These are phyloP conservation scores for Stemphylium lycopersici DNA, from an alignment of 2,329 filamentous ascomycete species.

Conservation along the genomic window DNA sequence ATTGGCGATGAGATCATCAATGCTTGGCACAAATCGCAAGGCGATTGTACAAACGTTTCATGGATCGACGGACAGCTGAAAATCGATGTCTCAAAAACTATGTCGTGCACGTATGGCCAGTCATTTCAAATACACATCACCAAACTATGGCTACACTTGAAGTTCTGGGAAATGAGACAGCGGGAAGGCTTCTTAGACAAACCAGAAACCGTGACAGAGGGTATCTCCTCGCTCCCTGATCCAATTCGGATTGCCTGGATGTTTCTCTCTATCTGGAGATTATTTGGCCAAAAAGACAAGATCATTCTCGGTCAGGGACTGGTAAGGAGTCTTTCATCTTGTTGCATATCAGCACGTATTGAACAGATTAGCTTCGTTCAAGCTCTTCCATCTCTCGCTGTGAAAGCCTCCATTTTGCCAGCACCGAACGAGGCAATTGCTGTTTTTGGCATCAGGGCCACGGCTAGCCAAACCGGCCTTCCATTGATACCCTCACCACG, in stretches of 20 bases:
- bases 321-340: constrained; percentile 59
- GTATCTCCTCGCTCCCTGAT: too few species aligned
- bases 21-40: too few species aligned
- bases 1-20: too few species aligned
- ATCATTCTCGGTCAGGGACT: constrained; percentile 64
- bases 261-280: too few species aligned
- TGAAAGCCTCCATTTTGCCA: constrained; percentile 30
- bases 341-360: constrained; percentile 16
- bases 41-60: too few species aligned
- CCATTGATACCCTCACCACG: constrained; percentile 8
- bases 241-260: too few species aligned
- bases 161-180: constrained; percentile 71
- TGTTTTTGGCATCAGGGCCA: constrained; percentile 33
- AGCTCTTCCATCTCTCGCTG: constrained; percentile 29
- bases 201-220: too few species aligned
- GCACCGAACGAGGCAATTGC: constrained; percentile 32
- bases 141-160: constrained; percentile 73
- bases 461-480: constrained; percentile 22
- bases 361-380: constrained; percentile 17
- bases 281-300: too few species aligned
- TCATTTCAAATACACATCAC: constrained; percentile 72
- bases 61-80: too few species aligned
- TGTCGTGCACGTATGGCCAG: constrained; percentile 67
- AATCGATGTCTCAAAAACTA: constrained; percentile 60
- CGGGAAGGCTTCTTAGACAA: too few species aligned